Conservation (phyloP, 2,329 filamentous ascomycete species). For the Aspergillus terreus region DNA sequence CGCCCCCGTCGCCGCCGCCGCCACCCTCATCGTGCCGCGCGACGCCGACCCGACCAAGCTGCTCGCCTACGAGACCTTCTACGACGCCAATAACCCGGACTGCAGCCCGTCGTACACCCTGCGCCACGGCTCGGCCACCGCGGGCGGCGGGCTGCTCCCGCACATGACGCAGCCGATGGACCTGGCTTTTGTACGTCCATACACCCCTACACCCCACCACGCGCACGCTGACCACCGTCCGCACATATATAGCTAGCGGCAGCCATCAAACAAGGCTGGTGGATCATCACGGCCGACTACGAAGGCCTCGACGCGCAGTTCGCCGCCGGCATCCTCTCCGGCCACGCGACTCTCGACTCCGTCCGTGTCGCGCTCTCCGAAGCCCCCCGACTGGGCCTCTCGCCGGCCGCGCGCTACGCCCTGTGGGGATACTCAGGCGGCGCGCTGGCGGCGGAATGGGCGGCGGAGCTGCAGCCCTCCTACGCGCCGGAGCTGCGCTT, state of each 20-base stretch:
- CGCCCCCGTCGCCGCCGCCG: conserved; percentile 22
- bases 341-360: conserved; percentile 42
- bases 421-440: conserved; percentile 19
- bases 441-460: conserved; percentile 11
- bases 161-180: conserved; percentile 7
- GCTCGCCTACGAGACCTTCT: conserved; percentile 39
- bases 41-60: conserved; percentile 23
- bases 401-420: conserved; percentile 11
- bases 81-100: conserved; percentile 16
- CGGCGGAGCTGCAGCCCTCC: conserved; percentile 13
- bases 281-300: conserved; percentile 46
- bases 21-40: conserved; percentile 33
- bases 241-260: conserved; percentile 15
- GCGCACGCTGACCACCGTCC: background rate
- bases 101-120: conserved; percentile 19
- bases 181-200: conserved; percentile 6
- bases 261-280: conserved; percentile 42
- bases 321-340: conserved; percentile 36
- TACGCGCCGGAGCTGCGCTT: conserved; percentile 19
- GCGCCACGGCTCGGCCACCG: conserved; percentile 2
- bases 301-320: conserved; percentile 44
- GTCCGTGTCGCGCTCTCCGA: conserved; percentile 38
- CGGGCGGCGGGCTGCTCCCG: conserved; percentile 21
- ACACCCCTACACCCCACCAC: too few species aligned
- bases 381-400: conserved; percentile 20